phyloP scores from a whole-genome alignment of 345 rosid species.

The Kandelia obovata region DNA sequence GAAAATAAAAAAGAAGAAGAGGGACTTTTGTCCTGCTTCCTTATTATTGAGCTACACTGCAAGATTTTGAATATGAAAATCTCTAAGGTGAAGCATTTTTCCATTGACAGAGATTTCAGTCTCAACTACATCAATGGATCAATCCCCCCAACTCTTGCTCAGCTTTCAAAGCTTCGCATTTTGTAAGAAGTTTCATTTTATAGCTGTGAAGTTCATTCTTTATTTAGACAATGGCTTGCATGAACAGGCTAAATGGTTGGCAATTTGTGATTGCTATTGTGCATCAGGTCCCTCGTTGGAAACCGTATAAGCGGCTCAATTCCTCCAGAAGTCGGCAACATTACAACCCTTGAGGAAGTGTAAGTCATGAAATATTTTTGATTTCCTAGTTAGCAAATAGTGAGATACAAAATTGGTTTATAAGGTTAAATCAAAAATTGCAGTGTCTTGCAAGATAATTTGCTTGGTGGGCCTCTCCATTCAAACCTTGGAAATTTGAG shows the following conservation, averaged over 20 bases:
- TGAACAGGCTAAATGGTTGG: background rate
- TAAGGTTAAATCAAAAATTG: constrained; percentile 7
- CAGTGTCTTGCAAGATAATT: constrained; percentile 67
- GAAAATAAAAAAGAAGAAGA: too few species aligned
- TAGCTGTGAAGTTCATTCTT: background rate
- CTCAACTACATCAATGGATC: constrained; percentile 73
- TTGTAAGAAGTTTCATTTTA: constrained; percentile 42
- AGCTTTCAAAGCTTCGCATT: constrained; percentile 40
- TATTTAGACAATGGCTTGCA: background rate
- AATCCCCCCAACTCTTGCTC: constrained; percentile 51
- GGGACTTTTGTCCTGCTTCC: too few species aligned
- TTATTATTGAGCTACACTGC: background rate
- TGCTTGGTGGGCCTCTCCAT: constrained; percentile 59
- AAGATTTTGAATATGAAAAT: background rate
- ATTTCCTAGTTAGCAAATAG: background rate
- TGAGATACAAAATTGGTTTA: background rate
- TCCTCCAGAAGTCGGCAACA: constrained; percentile 55
- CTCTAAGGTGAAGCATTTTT: background rate
- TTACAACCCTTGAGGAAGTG: constrained; percentile 51
- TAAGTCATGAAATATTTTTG: constrained; percentile 34
- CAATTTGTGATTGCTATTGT: constrained; percentile 1
- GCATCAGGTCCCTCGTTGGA: constrained; percentile 49
- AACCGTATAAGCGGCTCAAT: constrained; percentile 65
- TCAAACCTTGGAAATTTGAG: constrained; percentile 57
- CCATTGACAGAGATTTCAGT: constrained; percentile 55